Evolutionary conservation across 2,329 filamentous ascomycete genomes (phyloP).

Genomic region (Spiromastix sp.): DNA sequence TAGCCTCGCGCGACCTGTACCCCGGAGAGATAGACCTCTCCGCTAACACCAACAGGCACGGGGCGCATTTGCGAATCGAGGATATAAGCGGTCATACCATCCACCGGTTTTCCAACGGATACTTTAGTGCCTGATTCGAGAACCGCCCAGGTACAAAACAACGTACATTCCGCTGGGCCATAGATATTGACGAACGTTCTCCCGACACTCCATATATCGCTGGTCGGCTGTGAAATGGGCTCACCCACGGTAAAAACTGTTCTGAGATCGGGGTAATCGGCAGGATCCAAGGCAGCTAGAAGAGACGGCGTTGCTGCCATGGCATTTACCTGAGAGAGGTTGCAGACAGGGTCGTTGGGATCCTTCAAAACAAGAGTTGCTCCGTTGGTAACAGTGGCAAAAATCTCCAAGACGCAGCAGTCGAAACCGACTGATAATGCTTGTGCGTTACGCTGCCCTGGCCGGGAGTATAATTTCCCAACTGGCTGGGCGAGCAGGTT

Average conservation of each 20-base stretch:
- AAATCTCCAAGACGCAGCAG: constrained; percentile 34
- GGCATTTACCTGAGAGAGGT: constrained; percentile 20
- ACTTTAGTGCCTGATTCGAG: no score
- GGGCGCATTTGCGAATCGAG: no score
- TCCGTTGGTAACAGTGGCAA: constrained; percentile 31
- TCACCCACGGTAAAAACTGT: no score
- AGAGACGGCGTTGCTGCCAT: constrained; percentile 33
- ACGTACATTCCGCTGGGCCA: no score
- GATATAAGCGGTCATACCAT: no score
- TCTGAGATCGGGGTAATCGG: constrained; percentile 28
- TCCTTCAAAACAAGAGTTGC: constrained; percentile 27
- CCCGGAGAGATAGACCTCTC: constrained; percentile 35
- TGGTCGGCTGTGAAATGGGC: no score
- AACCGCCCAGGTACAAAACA: no score
- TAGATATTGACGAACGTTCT: no score
- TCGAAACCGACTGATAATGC: constrained; percentile 36
- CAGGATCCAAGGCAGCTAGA: constrained; percentile 20
- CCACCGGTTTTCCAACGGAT: no score
- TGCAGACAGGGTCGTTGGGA: constrained; percentile 17
- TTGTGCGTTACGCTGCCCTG: constrained; percentile 28
- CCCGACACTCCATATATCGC: no score
- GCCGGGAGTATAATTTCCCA: no score
- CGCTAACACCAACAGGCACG: constrained; percentile 25
- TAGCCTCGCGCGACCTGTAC: constrained; percentile 36
- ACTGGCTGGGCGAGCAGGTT: constrained; percentile 24